Evolutionary conservation across 2,329 filamentous ascomycete species (phyloP), one percentile per base, ranked within the genome.

Genomic region (Neofusicoccum ribis): DNA sequence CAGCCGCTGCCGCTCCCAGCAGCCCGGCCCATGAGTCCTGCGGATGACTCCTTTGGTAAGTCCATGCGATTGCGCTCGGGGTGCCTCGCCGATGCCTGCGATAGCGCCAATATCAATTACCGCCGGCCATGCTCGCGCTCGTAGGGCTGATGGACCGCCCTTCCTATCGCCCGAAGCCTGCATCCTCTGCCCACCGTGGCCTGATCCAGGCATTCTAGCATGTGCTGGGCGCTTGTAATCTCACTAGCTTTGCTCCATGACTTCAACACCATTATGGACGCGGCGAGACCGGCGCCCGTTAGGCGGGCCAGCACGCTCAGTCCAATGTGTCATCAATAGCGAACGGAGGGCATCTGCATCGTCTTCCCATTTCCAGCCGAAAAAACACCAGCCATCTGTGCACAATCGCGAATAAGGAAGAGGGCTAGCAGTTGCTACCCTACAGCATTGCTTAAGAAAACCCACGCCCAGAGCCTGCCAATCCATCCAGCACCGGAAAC

Each of bases 401-500:
- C 39, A 59, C 39, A 46, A 3, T 36, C 27, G 27, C 23, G 56
- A 47, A 60, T 14, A 46, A 60, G 43, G 17, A 47, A 20, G 56
- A 44, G 56, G 56, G 56, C 41, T 47, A 49, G 56, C 56, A 60
- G 8, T 60, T 47, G 56, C 56, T 60, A 60, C 43, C 56, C 56
- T 60, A 60, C 56, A 60, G 9, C 41, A 62, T 51, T 62, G 58
- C 58, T 62, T 39, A 51, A 62, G 20, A 31, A 49, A 51, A 58
- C 52, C 52, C 52, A 44, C n/a, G 34, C 58, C 56, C 43, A 39
- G 43, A 61, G 58, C 58, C 56, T 27, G 50, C 43, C 41, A 60
- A 60, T 31, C 39, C 43, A 11, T 43, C 59, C 59, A 62, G 59
- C 59, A 62, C 59, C 59, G 36, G 44, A 23, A 50, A 41, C 44